Percentiles rank a stretch among this genome's conserved stretches.
phyloP scores from a whole-genome alignment of 208 protist genomes.

The Acanthamoeba lenticulata region DNA sequence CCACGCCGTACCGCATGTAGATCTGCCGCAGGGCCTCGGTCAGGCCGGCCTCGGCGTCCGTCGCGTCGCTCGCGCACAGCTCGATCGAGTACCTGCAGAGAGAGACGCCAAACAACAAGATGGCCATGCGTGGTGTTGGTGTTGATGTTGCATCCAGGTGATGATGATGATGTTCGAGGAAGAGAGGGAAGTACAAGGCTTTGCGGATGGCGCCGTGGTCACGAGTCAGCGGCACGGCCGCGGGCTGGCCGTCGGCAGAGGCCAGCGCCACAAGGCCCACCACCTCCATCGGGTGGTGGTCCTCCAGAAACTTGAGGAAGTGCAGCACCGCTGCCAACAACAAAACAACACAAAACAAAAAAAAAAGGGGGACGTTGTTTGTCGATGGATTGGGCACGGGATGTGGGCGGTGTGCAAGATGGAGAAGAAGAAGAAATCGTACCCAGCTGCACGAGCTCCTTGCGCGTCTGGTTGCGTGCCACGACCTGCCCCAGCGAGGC shows the following conservation, averaged over 20 bases:
- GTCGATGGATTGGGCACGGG: too few relatives aligned
- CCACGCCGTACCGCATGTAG: background rate
- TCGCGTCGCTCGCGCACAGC: background rate
- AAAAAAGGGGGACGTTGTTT: too few relatives aligned
- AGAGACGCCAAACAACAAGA: background rate
- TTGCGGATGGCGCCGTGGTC: background rate
- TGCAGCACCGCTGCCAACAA: background rate
- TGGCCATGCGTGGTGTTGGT: too few relatives aligned
- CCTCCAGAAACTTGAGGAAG: background rate
- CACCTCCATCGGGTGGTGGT: background rate
- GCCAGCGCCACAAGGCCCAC: background rate
- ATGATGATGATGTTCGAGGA: background rate
- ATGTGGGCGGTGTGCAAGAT: too few relatives aligned
- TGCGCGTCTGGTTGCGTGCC: background rate
- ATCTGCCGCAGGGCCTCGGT: slow-evolving; percentile 7
- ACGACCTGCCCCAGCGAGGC: background rate
- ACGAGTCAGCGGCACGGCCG: background rate
- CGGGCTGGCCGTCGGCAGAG: background rate
- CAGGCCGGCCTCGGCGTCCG: background rate
- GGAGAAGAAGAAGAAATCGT: background rate
- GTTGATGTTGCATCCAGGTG: too few relatives aligned
- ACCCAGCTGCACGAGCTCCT: slow-evolving; percentile 1
- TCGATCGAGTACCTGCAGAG: background rate
- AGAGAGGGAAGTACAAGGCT: background rate
- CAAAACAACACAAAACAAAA: too few relatives aligned